A percentile compares a stretch with the other conserved stretches of the same genome.
These are phyloP conservation scores for Pseudoscleropodium purum DNA, from an alignment of 225 moss, liverwort and hornwort species.

Conservation along the genomic window DNA sequence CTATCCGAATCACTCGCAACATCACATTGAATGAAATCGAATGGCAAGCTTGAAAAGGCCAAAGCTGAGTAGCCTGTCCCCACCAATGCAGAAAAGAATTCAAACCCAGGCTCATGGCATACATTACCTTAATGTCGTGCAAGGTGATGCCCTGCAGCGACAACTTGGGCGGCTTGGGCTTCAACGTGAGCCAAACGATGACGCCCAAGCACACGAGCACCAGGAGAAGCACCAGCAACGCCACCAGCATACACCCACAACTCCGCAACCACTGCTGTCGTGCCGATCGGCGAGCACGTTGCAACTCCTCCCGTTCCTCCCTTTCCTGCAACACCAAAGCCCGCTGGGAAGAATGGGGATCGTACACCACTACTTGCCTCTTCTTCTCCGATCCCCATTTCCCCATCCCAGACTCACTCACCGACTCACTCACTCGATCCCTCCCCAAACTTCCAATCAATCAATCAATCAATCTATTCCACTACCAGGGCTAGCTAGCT, in stretches of 20 bases:
- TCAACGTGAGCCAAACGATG: constrained; percentile 12
- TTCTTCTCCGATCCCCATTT: not conserved
- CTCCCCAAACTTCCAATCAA: not conserved
- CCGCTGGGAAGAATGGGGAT: constrained; percentile 7
- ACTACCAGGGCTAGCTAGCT: not conserved
- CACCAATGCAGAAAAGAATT: not conserved
- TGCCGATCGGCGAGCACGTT: not conserved
- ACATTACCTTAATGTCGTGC: constrained; percentile 8
- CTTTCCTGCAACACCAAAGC: not conserved
- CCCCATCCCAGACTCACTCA: not conserved
- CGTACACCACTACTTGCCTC: constrained; percentile 10
- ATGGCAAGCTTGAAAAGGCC: not conserved
- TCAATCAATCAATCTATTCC: not conserved
- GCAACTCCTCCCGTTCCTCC: not conserved
- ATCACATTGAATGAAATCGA: not conserved
- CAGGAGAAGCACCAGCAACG: constrained; percentile 1
- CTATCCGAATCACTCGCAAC: not conserved
- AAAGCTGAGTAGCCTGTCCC: too few species aligned
- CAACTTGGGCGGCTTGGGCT: constrained; percentile 16
- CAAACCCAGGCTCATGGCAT: not conserved
- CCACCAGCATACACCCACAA: constrained; percentile 8
- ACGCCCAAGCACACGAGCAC: constrained; percentile 8
- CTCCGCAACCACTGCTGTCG: constrained; percentile 8
- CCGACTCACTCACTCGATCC: not conserved
- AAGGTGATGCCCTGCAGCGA: constrained; percentile 9